Conservation (phyloP, 2,329 filamentous ascomycete genomes). For the Pseudogymnoascus sp. region DNA sequence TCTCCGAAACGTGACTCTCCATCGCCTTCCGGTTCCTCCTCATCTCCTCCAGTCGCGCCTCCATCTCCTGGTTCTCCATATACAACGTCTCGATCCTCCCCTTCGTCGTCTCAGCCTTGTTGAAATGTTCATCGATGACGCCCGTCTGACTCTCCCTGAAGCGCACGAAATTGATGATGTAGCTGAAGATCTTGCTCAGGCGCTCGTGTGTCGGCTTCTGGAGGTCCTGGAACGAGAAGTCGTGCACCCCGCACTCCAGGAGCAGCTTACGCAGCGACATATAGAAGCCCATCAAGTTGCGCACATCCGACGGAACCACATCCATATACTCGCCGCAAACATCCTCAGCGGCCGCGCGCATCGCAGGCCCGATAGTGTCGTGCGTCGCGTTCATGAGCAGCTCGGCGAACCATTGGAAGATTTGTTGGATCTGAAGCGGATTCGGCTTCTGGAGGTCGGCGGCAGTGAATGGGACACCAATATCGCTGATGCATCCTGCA, state of each 20-base stretch:
- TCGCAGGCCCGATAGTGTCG: conserved; percentile 87
- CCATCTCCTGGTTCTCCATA: conserved; percentile 79
- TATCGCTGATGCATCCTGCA: conserved; percentile 93
- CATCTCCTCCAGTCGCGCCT: conserved; percentile 72
- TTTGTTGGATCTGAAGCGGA: conserved; percentile 88
- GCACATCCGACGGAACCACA: conserved; percentile 75
- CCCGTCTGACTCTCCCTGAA: conserved; percentile 89
- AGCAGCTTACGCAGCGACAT: conserved; percentile 73
- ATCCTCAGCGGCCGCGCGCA: conserved; percentile 86
- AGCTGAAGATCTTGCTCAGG: conserved; percentile 90
- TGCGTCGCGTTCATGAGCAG: conserved; percentile 88
- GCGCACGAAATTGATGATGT: conserved; percentile 96
- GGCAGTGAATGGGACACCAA: conserved; percentile 81
- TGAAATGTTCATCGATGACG: conserved; percentile 89
- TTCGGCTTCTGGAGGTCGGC: conserved; percentile 91
- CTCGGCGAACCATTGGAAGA: conserved; percentile 97
- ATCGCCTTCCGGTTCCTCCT: conserved; percentile 70
- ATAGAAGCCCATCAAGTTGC: conserved; percentile 95
- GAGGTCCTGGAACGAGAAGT: conserved; percentile 89
- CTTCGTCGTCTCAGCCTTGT: conserved; percentile 81
- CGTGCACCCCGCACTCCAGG: conserved; percentile 80
- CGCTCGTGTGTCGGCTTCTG: conserved; percentile 86
- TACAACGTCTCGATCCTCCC: conserved; percentile 80
- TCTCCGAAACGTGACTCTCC: conserved; percentile 75
- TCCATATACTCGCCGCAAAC: conserved; percentile 79